Evolutionary conservation across 257 asterid species (phyloP), one percentile per base, ranked within the genome.

Genomic region (Rauvolfia tetraphylla): DNA sequence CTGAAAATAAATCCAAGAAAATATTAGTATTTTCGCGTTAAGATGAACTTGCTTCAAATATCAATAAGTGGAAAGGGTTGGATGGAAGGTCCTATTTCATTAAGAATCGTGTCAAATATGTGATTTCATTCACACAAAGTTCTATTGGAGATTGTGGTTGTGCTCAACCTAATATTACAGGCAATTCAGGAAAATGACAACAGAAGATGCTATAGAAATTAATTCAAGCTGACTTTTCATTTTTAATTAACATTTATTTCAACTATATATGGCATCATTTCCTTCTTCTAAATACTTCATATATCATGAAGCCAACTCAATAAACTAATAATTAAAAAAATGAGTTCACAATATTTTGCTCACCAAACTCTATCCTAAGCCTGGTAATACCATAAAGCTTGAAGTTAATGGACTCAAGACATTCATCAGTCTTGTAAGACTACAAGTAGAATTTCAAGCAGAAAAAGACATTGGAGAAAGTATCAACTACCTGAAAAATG

Each of bases 1-100:
- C 99, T 95, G 94, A 12, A 74, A 68, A 59, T 18, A 29, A 65
- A 61, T 51, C 68, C 48, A 36, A 15, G 46, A 17, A 36, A 23
- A 36, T 7, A 18, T 66, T 44, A 66, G n/a, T 39, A 14, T 8
- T 67, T 67, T 38, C 23, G 13, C 14, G 44, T 34, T 38, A 56
- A 67, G 11, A 20, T 3, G 14, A 15, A 14, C 33, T 3, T 42
- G 5, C 12, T 23, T 63, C 73, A 1, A 14, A 42, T 57, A 6
- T 54, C n/a, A 29, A 77, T 31, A 27, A 10, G 38, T 42, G 3
- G 17, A 15, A n/a, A 77, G 15, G 18, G 17, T 25, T 6, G 41
- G 46, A 3, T 3, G 27, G 31, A 54, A 65, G 49, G 72, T 23
- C 9, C 57, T 7, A 18, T 36, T 9, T 38, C 18, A 4, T 22